phyloP scores from a whole-genome alignment of 2,329 filamentous ascomycete species.

The Xenosphaeropsis pyriputrescens region DNA sequence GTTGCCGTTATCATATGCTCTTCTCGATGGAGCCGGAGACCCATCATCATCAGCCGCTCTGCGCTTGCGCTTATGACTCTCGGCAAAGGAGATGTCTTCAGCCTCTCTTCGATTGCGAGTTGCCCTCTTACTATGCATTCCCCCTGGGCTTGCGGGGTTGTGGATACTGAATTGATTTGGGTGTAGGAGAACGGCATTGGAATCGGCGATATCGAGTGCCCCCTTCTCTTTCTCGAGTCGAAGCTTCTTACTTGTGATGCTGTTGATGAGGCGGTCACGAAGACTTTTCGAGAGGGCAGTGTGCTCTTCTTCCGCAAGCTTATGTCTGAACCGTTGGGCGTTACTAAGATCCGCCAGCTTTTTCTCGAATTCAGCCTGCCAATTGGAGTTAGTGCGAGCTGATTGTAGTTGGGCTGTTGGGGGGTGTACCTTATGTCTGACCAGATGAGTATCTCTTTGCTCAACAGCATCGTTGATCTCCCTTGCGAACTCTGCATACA shows the following conservation, averaged over 20 bases:
- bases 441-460: slow-evolving; percentile 70
- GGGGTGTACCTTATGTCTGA: slow-evolving; percentile 59
- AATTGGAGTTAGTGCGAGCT: slow-evolving; percentile 2
- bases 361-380: slow-evolving; percentile 38
- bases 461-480: slow-evolving; percentile 82
- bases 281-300: slow-evolving; percentile 42
- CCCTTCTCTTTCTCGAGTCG: slow-evolving; percentile 52
- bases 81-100: slow-evolving; percentile 41
- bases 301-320: slow-evolving; percentile 48
- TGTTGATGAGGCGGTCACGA: slow-evolving; percentile 52
- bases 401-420: slow-evolving; percentile 2
- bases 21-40: slow-evolving; percentile 42
- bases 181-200: slow-evolving; percentile 48
- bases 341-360: slow-evolving; percentile 44
- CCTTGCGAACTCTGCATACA: slow-evolving; percentile 74
- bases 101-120: slow-evolving; percentile 43
- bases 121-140: slow-evolving; percentile 45
- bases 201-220: slow-evolving; percentile 51
- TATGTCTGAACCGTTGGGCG: slow-evolving; percentile 43
- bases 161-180: slow-evolving; percentile 54
- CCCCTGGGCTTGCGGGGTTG: slow-evolving; percentile 49
- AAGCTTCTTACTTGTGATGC: slow-evolving; percentile 48
- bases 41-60: slow-evolving; percentile 46
- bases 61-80: slow-evolving; percentile 47
- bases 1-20: slow-evolving; percentile 37